Evolutionary conservation across 192 early-diverging fungal genomes (phyloP), one percentile per base, ranked within the genome.

Genomic region (Coemansia sp.): DNA sequence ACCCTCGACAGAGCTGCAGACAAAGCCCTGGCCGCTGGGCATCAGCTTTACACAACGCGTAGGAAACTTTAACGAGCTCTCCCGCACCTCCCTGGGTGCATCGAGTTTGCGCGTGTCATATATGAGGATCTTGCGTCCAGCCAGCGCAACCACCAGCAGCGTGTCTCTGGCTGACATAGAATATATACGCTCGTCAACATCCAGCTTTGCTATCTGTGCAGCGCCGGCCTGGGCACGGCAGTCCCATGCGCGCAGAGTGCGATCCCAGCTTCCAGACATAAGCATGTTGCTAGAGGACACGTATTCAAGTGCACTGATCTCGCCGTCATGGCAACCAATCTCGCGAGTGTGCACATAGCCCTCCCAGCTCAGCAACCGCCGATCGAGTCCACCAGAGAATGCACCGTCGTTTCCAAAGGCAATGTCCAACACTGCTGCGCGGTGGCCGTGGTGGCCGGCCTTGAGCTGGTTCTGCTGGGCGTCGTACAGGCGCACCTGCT

Each of bases 191-290:
- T 87, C 82, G 0, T 64, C 73, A 22, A 81, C 61, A 25, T 51
- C 57, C 7, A 82, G 24, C 23, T 16, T 55, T 0, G 8, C 30
- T 2, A 60, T 48, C 19, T 44, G 47, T 22, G 73, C 73, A 7
- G 65, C 68, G 19, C 52, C 51, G 3, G 71, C 64, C 11, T 91
- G 84, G 21, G 87, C 49, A 12, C 64, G 35, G 42, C 40, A 24
- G 44, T 77, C 73, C 73, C 73, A 77, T 6, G 87, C 66, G 8
- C 88, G 79, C 40, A 97, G 76, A 5, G 90, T 82, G 64, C 88
- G 88, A 70, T 99, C 97, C 97, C 97, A 99, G 46, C 89, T 86
- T 43, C 94, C 97, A 14, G 93, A 87, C 18, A 92, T 65, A n/a
- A 94, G 62, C 18, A 85, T 75, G 67, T 81, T 71, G 54, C 76